phyloP scores from a whole-genome alignment of 192 early-diverging fungal genomes.

The Jimgerdemannia lactiflua region DNA sequence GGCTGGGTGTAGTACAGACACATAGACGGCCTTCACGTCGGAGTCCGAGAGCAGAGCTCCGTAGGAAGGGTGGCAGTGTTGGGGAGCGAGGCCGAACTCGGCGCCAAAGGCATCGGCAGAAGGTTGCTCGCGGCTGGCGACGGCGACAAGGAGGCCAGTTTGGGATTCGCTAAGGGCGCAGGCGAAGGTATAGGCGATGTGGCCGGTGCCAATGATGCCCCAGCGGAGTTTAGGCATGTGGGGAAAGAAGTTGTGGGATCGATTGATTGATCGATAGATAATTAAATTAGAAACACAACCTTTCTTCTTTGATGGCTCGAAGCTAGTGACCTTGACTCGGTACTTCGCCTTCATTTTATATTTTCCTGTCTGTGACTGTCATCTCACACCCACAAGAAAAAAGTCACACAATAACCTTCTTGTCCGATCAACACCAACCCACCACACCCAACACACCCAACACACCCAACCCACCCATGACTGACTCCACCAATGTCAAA shows the following conservation, averaged over 20 bases:
- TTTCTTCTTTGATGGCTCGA: too few relatives aligned
- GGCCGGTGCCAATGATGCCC: conserved; percentile 36
- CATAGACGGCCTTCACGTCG: conserved; percentile 61
- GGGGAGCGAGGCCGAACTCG: conserved; percentile 3
- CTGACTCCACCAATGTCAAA: not conserved
- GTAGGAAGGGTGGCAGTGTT: conserved; percentile 33
- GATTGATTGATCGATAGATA: too few relatives aligned
- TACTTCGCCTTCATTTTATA: too few relatives aligned
- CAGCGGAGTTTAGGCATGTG: conserved; percentile 18
- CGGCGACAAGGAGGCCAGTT: conserved; percentile 17
- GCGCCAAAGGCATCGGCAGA: conserved; percentile 21
- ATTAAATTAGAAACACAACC: too few relatives aligned
- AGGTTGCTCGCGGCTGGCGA: conserved; percentile 19
- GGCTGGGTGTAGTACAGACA: conserved; percentile 62
- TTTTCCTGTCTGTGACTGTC: too few relatives aligned
- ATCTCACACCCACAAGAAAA: too few relatives aligned
- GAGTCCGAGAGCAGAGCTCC: conserved; percentile 45
- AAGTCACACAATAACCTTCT: too few relatives aligned
- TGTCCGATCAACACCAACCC: too few relatives aligned
- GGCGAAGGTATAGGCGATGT: conserved; percentile 37
- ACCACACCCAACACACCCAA: too few relatives aligned
- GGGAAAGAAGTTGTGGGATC: not conserved
- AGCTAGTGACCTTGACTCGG: too few relatives aligned
- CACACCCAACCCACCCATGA: not conserved
- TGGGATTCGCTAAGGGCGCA: conserved; percentile 12